Percentiles rank a stretch among this genome's conserved stretches.
phyloP scores from a whole-genome alignment of 345 rosid species.

The Noccaea bulbosa region DNA sequence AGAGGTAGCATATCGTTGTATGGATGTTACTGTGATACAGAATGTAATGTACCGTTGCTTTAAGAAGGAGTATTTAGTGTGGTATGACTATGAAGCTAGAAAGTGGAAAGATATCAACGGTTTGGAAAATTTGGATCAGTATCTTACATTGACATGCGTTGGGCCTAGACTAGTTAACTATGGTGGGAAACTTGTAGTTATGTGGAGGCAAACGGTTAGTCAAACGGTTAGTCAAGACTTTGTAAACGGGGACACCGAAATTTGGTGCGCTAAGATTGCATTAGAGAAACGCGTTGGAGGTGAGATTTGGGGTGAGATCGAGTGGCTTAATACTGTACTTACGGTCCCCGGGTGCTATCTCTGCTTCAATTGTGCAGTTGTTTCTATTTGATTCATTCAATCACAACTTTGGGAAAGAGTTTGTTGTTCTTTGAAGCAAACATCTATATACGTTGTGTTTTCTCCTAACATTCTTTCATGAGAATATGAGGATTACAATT shows the following conservation, averaged over 20 bases:
- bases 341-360: background rate
- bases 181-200: conserved; percentile 7
- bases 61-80: too few relatives aligned
- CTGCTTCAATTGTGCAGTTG: background rate
- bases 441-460: too few relatives aligned
- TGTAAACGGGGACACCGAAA: too few relatives aligned
- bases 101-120: conserved; percentile 6
- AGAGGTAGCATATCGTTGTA: too few relatives aligned
- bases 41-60: too few relatives aligned
- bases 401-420: too few relatives aligned
- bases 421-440: too few relatives aligned
- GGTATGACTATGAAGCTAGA: too few relatives aligned
- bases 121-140: background rate
- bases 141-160: background rate
- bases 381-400: background rate
- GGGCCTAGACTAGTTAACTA: background rate
- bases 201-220: background rate
- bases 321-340: background rate
- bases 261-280: conserved; percentile 2
- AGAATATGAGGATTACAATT: too few relatives aligned
- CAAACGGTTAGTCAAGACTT: too few relatives aligned
- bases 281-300: background rate
- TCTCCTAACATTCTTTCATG: too few relatives aligned
- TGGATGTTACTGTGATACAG: too few relatives aligned
- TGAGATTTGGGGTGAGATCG: conserved; percentile 9